Percentiles rank a stretch among this genome's conserved stretches.
These are phyloP conservation scores for Neodidymelliopsis sp. DNA, from an alignment of 2,329 filamentous ascomycete species.

Conservation along the genomic window DNA sequence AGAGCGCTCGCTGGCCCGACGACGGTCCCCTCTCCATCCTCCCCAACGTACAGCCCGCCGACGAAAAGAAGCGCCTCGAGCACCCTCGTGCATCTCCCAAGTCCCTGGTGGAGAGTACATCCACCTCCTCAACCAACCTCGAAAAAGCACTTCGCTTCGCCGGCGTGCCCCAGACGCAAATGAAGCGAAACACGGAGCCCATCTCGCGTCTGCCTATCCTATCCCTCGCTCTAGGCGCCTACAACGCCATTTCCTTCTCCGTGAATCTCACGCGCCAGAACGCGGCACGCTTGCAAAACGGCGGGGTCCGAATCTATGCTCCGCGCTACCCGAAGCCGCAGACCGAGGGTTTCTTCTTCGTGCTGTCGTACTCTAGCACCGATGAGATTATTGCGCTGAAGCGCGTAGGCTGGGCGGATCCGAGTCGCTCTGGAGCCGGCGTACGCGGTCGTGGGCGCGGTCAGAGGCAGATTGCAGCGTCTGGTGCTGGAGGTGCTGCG, in stretches of 20 bases:
- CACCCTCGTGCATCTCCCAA: conserved; percentile 45
- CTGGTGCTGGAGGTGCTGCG: conserved; percentile 20
- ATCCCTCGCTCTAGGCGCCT: conserved; percentile 64
- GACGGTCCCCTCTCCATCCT: conserved; percentile 82
- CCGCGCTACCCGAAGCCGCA: conserved; percentile 94
- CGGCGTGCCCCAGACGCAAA: conserved; percentile 55
- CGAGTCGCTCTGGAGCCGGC: conserved; percentile 4
- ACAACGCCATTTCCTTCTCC: conserved; percentile 69
- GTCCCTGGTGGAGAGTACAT: conserved; percentile 52
- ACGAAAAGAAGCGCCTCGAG: conserved; percentile 53
- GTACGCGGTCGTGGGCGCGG: conserved; percentile 17
- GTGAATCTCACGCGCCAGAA: conserved; percentile 74
- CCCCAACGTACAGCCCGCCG: conserved; percentile 68
- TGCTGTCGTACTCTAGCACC: conserved; percentile 70
- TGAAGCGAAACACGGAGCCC: conserved; percentile 64
- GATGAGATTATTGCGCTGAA: conserved; percentile 89
- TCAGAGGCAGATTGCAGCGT: conserved; percentile 6
- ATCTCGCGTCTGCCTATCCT: conserved; percentile 74
- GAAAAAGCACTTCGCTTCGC: conserved; percentile 57
- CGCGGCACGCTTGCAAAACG: conserved; percentile 42
- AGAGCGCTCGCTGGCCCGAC: conserved; percentile 88
- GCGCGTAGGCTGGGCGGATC: conserved; percentile 75
- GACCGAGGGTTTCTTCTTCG: conserved; percentile 89
- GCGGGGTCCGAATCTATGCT: conserved; percentile 79
- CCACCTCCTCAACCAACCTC: conserved; percentile 31